A percentile compares a stretch with the other conserved stretches of the same genome.
These are phyloP conservation scores for Andrographis paniculata DNA, from an alignment of 305 asterid genomes.

Conservation along the genomic window DNA sequence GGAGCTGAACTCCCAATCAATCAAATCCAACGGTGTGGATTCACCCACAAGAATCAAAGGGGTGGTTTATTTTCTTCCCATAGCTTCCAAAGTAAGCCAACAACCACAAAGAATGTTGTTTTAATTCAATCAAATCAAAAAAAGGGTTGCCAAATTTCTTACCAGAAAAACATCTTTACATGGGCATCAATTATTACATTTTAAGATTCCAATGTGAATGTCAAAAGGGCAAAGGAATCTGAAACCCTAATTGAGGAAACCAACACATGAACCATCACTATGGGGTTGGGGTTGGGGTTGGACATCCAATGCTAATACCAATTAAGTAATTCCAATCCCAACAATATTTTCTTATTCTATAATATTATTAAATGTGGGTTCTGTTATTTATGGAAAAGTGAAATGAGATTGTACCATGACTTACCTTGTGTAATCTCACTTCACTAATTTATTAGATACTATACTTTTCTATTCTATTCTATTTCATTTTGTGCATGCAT, in stretches of 20 bases:
- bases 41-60: too few species aligned
- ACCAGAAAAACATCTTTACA: too few species aligned
- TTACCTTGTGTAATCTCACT: conserved; percentile 11
- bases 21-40: too few species aligned
- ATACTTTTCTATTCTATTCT: conserved; percentile 17
- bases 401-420: conserved; percentile 6
- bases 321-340: conserved; percentile 17
- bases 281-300: conserved; percentile 6
- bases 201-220: conserved; percentile 17
- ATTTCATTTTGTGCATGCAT: too few species aligned
- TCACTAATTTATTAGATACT: too few species aligned
- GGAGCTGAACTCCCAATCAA: too few species aligned
- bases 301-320: conserved; percentile 18
- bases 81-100: too few species aligned
- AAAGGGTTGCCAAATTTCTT: background rate
- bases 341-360: conserved; percentile 15
- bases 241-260: conserved; percentile 11
- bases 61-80: too few species aligned
- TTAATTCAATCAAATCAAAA: too few species aligned
- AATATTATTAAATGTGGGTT: conserved; percentile 5
- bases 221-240: conserved; percentile 6
- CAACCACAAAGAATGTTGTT: too few species aligned
- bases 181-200: too few species aligned
- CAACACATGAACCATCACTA: conserved; percentile 16
- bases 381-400: too few species aligned